Percentiles rank a stretch among this genome's conserved stretches.
Evolutionary conservation across 2,329 filamentous ascomycete genomes (phyloP).

Genomic region (Hymenoscyphus linearis): DNA sequence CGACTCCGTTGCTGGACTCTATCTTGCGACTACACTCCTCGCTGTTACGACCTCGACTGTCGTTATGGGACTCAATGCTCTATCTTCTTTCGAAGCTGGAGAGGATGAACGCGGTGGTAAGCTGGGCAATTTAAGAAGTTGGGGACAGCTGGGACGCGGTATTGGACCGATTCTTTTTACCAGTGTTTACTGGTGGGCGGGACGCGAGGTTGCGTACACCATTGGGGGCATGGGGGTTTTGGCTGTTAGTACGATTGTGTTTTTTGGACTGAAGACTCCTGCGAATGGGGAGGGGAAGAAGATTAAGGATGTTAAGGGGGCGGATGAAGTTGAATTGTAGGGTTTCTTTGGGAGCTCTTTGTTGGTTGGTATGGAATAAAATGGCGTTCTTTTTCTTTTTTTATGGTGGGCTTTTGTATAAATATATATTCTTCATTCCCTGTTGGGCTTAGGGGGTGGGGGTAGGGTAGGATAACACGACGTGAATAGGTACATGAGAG

Average conservation of each 20-base stretch:
- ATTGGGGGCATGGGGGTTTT: conserved; percentile 78
- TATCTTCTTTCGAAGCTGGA: conserved; percentile 84
- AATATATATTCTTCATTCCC: no score
- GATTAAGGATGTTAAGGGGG: conserved; percentile 11
- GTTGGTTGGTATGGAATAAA: background rate
- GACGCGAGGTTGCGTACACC: conserved; percentile 76
- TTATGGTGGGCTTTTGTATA: background rate
- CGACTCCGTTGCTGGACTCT: conserved; percentile 63
- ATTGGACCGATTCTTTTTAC: conserved; percentile 88
- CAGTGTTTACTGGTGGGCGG: conserved; percentile 97
- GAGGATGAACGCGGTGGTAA: conserved; percentile 79
- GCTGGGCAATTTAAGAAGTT: conserved; percentile 73
- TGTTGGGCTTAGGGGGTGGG: no score
- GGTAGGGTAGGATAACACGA: no score
- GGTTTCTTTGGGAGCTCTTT: background rate
- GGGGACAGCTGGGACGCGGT: conserved; percentile 83
- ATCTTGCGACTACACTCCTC: conserved; percentile 74
- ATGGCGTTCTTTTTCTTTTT: background rate
- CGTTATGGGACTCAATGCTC: conserved; percentile 85
- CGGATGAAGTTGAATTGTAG: conserved; percentile 5
- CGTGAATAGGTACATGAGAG: no score
- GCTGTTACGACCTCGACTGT: conserved; percentile 92
- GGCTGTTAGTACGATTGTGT: conserved; percentile 64
- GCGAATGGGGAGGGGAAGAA: conserved; percentile 24
- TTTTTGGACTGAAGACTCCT: conserved; percentile 57